Conservation (phyloP, 2,329 filamentous ascomycete genomes). For the Cercospora beticola region DNA sequence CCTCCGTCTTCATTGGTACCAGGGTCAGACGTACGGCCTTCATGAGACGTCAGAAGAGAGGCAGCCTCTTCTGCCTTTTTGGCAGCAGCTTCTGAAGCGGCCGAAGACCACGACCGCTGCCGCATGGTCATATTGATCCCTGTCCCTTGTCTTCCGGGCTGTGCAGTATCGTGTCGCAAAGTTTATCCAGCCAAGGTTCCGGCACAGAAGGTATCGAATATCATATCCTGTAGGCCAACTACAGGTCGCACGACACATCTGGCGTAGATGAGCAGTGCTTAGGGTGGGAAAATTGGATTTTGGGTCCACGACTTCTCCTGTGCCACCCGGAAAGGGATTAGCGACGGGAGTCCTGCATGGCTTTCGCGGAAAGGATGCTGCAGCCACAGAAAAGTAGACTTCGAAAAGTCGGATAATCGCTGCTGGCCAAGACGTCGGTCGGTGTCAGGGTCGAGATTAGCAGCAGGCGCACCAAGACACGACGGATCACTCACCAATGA, state of each 20-base stretch:
- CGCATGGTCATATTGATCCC: constrained; percentile 11
- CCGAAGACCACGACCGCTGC: constrained; percentile 15
- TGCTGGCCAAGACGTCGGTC: not conserved
- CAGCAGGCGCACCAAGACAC: not conserved
- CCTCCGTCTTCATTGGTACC: not conserved
- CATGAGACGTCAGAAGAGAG: not conserved
- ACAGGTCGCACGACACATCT: not conserved
- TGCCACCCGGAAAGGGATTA: not conserved
- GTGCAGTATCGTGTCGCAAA: not conserved
- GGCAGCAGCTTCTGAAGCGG: constrained; percentile 11
- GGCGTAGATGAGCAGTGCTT: not conserved
- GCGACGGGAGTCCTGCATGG: not conserved
- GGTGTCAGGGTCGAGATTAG: not conserved
- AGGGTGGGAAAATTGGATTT: not conserved
- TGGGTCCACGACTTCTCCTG: not conserved
- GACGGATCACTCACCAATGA: not conserved
- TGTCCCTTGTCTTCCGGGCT: not conserved
- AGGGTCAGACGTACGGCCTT: not conserved
- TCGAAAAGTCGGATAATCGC: not conserved
- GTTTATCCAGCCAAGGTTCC: not conserved
- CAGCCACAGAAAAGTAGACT: not conserved
- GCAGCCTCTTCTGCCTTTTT: constrained; percentile 3
- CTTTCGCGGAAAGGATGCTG: not conserved
- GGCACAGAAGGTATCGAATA: not conserved
- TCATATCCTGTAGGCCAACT: not conserved